Evolutionary conservation across 2,329 filamentous ascomycete genomes (phyloP).

Genomic region (Diaporthe destruens): DNA sequence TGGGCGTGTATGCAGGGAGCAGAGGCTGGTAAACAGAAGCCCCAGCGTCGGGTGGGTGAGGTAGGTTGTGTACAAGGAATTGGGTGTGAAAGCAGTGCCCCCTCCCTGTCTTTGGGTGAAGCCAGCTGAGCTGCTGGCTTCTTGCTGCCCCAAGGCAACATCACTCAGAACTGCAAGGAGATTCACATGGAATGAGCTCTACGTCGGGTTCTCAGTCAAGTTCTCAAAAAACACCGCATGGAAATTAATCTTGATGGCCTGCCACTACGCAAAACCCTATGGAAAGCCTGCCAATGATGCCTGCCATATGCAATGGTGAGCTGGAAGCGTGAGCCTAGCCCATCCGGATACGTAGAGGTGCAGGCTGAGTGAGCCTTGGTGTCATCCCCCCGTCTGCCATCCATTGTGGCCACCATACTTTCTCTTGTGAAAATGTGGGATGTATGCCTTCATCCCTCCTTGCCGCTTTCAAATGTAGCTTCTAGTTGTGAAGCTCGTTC

Average conservation of each 20-base stretch:
- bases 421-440: constrained; percentile 6
- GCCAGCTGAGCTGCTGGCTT: neutral
- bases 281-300: constrained; percentile 11
- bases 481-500: constrained; percentile 10
- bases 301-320: neutral
- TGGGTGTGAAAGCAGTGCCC: no score
- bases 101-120: no score
- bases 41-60: no score
- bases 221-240: neutral
- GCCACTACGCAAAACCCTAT: constrained; percentile 1
- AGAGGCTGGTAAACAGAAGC: no score
- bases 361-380: neutral
- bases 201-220: neutral
- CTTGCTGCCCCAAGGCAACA: neutral
- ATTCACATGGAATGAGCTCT: no score
- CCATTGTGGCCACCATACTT: neutral
- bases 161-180: neutral
- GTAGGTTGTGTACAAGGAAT: no score
- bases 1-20: no score
- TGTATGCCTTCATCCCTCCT: neutral
- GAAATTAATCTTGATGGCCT: constrained; percentile 13
- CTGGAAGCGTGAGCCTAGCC: neutral
- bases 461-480: neutral
- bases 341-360: neutral
- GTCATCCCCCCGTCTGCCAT: neutral